Evolutionary conservation across 129 eudicot species (phyloP), one percentile per base, ranked within the genome.

Genomic region (Gnaphalium uliginosum): DNA sequence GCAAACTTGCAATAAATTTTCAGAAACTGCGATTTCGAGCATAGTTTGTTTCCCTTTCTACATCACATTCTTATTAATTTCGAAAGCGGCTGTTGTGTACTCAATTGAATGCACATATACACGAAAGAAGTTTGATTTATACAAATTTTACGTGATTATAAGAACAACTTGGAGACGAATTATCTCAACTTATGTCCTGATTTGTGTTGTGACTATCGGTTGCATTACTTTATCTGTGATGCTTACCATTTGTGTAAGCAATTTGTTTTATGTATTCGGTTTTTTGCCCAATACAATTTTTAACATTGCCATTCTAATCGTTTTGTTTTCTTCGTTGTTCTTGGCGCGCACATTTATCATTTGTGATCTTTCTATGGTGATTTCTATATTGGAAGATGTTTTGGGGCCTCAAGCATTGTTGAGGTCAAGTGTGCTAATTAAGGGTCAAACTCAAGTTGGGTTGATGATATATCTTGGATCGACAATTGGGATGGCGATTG

Each of bases 361-460:
- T 26, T 87, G 96, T 78, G 86, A 89, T 65, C 74, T 86, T 68
- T 86, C 87, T 59, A 51, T 90, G 83, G 98, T 92, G 59, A 87
- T 92, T 19, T 87, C 94, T 25, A 83, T 89, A 32, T 81, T 86
- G 85, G 98, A 92, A 83, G 96, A 92, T 81, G 92, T 87, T 50
- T 86, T 80, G 1, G 98, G 96, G 30, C 85, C 86, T 11, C 89
- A 86, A 66, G 96, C 96, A 11, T 84, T 92, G 85, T 41, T 87
- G 14, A 87, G 96, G 82, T 89, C 98, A 8, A 83, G 92, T 72
- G 77, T 83, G 46, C 67, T 92, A 5, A 81, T 92, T 60, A 89
- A 75, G 82, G 98, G 96, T 35, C 96, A 92, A 77, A 92, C 96
- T 35, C 94, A 81, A 76, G 89, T 87, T 27, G 96, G 98, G 62